phyloP scores from a whole-genome alignment of 441 rosid genomes.

The Dalechampia spathulata region DNA sequence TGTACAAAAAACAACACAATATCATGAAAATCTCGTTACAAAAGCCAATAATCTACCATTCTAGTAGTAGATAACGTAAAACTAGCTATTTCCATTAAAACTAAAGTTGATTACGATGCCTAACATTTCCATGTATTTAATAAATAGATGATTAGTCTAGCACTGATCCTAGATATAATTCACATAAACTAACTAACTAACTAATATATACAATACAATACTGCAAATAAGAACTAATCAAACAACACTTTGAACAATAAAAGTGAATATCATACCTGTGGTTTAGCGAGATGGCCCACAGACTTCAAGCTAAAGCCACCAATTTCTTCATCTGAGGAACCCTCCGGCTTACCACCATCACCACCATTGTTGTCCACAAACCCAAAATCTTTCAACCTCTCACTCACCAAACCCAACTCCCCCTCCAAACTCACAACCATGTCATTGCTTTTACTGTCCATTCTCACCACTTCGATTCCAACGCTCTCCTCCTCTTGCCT shows the following conservation, averaged over 20 bases:
- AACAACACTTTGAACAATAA: neutral
- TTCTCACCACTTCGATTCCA: conserved; percentile 19
- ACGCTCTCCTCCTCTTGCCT: conserved; percentile 34
- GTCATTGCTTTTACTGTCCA: conserved; percentile 12
- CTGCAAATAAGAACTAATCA: neutral
- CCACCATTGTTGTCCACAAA: conserved; percentile 24
- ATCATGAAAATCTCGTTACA: too few relatives aligned
- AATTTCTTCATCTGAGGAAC: conserved; percentile 34
- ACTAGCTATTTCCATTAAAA: too few relatives aligned
- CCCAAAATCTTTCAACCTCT: conserved; percentile 37
- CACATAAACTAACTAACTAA: too few relatives aligned
- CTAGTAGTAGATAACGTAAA: too few relatives aligned
- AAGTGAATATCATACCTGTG: conserved; percentile 43
- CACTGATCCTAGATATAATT: too few relatives aligned
- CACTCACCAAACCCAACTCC: conserved; percentile 39
- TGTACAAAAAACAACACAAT: too few relatives aligned
- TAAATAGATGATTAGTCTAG: too few relatives aligned
- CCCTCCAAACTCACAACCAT: conserved; percentile 15
- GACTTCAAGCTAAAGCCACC: conserved; percentile 47
- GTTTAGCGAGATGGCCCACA: conserved; percentile 44
- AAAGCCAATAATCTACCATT: too few relatives aligned
- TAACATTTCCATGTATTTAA: too few relatives aligned
- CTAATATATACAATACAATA: neutral
- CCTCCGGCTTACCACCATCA: conserved; percentile 1
- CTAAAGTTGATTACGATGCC: too few relatives aligned